phyloP scores from a whole-genome alignment of 2,329 filamentous ascomycete genomes.

The Fusarium proliferatum region DNA sequence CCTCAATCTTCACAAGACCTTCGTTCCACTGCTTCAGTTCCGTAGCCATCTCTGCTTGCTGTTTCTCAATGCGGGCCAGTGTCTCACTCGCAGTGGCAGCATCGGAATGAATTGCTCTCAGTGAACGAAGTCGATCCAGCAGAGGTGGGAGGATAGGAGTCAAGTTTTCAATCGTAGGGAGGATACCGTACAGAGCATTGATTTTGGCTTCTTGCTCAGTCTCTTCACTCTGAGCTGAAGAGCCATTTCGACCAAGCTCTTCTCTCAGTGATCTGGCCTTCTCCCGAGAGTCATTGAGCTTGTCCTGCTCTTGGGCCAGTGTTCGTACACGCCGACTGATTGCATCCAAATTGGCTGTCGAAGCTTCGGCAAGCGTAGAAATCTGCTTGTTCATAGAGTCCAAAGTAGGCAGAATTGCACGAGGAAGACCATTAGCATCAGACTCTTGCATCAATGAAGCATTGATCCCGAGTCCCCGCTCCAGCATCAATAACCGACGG shows the following conservation, averaged over 20 bases:
- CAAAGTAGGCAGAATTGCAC: conserved; percentile 84
- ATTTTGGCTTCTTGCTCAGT: conserved; percentile 85
- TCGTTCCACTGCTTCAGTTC: conserved; percentile 90
- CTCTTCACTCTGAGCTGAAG: conserved; percentile 58
- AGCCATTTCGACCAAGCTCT: conserved; percentile 61
- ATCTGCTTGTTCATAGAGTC: conserved; percentile 85
- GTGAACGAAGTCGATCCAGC: conserved; percentile 84
- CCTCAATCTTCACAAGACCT: conserved; percentile 82
- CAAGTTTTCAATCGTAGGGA: conserved; percentile 89
- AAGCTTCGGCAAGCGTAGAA: conserved; percentile 77
- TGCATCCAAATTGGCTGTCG: conserved; percentile 77
- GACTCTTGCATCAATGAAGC: conserved; percentile 73
- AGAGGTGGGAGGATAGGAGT: conserved; percentile 86
- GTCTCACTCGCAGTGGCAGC: conserved; percentile 84
- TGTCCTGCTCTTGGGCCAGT: conserved; percentile 78
- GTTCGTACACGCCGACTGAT: conserved; percentile 76
- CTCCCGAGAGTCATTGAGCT: conserved; percentile 72
- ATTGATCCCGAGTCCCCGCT: conserved; percentile 83
- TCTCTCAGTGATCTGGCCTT: conserved; percentile 72
- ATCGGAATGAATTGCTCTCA: conserved; percentile 86
- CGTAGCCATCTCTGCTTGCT: conserved; percentile 82
- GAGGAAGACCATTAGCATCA: conserved; percentile 65
- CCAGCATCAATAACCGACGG: conserved; percentile 79
- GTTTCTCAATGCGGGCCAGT: conserved; percentile 79
- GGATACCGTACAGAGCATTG: conserved; percentile 87